phyloP scores from a whole-genome alignment of 352 stramenopile genomes.

The Globisporangium takayamanum region DNA sequence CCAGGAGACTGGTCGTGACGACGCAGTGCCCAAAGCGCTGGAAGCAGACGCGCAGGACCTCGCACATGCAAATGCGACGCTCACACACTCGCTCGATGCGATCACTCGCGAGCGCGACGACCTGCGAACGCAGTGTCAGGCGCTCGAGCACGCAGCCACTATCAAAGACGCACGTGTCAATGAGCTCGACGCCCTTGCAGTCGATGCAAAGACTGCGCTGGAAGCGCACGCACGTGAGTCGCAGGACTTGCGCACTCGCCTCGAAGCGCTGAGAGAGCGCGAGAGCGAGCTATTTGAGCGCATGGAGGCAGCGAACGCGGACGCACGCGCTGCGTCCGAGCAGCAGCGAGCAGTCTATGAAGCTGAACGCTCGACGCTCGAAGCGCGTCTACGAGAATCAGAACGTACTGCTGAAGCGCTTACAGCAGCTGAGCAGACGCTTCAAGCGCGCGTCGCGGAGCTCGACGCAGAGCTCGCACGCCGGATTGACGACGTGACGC shows the following conservation, averaged over 20 bases:
- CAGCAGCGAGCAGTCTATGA: no score
- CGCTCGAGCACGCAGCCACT: background rate
- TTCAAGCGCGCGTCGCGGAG: background rate
- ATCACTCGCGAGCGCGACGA: background rate
- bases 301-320: background rate
- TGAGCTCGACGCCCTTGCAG: no score
- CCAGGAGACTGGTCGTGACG: no score
- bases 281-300: background rate
- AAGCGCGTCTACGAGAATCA: background rate
- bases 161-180: no score
- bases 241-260: no score
- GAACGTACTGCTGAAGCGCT: background rate
- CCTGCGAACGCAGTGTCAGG: background rate
- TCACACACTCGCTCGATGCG: background rate
- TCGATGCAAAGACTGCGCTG: no score
- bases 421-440: background rate
- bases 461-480: conserved; percentile 2
- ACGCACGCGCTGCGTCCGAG: no score
- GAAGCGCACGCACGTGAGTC: no score
- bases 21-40: no score
- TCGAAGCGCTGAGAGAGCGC: background rate
- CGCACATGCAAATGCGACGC: background rate
- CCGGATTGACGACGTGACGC: background rate
- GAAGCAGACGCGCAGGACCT: no score
- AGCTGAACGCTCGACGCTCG: background rate